These are phyloP conservation scores for Veloporphyrellus conicus DNA, from an alignment of 1,284 basidiomycete genomes.

Conservation along the genomic window DNA sequence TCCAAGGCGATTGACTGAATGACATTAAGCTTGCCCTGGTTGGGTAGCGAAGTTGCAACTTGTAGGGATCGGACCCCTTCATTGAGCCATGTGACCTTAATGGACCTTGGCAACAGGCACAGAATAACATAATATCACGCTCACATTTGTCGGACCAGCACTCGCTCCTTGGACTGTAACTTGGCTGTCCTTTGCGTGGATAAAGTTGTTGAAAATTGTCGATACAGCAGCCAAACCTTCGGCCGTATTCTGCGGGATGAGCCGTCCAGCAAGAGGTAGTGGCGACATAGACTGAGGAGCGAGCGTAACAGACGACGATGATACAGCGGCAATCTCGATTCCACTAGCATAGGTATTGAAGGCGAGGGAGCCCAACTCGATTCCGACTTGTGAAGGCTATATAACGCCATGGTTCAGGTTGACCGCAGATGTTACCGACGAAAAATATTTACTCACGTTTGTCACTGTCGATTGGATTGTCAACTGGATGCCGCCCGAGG, in stretches of 20 bases:
- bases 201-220: conserved; percentile 68
- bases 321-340: conserved; percentile 58
- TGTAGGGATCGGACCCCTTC: conserved; percentile 68
- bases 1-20: conserved; percentile 67
- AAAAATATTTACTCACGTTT: conserved; percentile 45
- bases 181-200: conserved; percentile 63
- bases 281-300: conserved; percentile 52
- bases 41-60: conserved; percentile 61
- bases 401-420: background rate
- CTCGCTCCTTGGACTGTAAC: conserved; percentile 61
- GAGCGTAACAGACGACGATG: conserved; percentile 50
- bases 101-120: conserved; percentile 6
- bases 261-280: conserved; percentile 59
- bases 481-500: conserved; percentile 70
- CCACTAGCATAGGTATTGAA: conserved; percentile 57
- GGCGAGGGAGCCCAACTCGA: conserved; percentile 59
- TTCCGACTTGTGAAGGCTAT: conserved; percentile 75
- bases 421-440: conserved; percentile 3
- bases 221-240: conserved; percentile 61
- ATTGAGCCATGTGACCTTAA: conserved; percentile 70
- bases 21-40: conserved; percentile 57
- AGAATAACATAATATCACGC: conserved; percentile 12
- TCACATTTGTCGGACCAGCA: conserved; percentile 59
- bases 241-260: conserved; percentile 56
- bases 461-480: conserved; percentile 58